These are phyloP conservation scores for Tolypocladium tropicale DNA, from an alignment of 2,329 filamentous ascomycete species.

Conservation along the genomic window DNA sequence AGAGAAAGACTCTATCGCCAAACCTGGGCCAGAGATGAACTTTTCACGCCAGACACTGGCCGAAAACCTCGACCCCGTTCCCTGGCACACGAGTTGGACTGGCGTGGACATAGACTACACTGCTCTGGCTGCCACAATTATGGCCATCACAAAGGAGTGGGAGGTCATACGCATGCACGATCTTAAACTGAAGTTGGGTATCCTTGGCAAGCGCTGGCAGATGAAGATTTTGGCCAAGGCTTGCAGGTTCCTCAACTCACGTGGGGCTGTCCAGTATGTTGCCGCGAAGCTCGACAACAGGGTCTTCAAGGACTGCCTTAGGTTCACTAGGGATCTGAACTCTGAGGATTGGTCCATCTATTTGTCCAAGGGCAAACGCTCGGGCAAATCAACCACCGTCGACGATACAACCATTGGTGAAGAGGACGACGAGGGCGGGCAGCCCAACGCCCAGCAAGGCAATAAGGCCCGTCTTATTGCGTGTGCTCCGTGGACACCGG, in stretches of 20 bases:
- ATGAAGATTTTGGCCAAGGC: slow-evolving; percentile 51
- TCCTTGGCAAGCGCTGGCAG: slow-evolving; percentile 43
- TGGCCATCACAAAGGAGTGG: slow-evolving; percentile 48
- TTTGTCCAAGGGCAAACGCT: slow-evolving; percentile 36
- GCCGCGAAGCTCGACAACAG: slow-evolving; percentile 43
- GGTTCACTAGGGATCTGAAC: slow-evolving; percentile 45
- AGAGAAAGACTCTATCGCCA: slow-evolving; percentile 15
- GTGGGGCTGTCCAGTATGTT: slow-evolving; percentile 46
- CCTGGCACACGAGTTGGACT: slow-evolving; percentile 47
- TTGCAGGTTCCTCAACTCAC: slow-evolving; percentile 45
- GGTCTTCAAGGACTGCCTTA: slow-evolving; percentile 52
- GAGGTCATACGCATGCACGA: slow-evolving; percentile 48
- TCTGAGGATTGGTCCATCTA: slow-evolving; percentile 46
- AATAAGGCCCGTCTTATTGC: slow-evolving; percentile 6
- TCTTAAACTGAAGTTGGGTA: slow-evolving; percentile 46
- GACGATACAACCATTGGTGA: slow-evolving; percentile 11
- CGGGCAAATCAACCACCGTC: slow-evolving; percentile 15
- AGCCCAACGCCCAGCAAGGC: slow-evolving; percentile 3
- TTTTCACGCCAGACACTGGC: slow-evolving; percentile 28
- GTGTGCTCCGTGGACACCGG: slow-evolving; percentile 21
- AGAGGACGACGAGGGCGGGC: slow-evolving; percentile 11
- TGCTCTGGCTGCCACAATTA: slow-evolving; percentile 44
- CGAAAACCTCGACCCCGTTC: slow-evolving; percentile 40
- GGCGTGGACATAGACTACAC: slow-evolving; percentile 48
- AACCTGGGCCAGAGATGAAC: slow-evolving; percentile 23